A percentile compares a stretch with the other conserved stretches of the same genome.
Evolutionary conservation across 306 rosid genomes (phyloP).

Genomic region (Rosa lucieae): DNA sequence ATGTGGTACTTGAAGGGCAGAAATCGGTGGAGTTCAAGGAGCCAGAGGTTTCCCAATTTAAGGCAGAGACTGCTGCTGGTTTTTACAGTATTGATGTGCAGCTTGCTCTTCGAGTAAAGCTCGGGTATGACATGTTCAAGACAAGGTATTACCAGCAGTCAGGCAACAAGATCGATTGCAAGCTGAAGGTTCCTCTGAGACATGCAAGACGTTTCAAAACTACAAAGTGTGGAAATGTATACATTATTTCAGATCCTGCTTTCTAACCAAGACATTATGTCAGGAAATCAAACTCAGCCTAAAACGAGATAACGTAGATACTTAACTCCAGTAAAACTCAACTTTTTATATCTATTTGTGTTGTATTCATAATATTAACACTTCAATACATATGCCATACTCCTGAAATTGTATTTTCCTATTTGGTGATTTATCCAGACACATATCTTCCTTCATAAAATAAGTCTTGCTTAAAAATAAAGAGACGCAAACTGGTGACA

Average conservation of each 20-base stretch:
- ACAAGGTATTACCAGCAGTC: background rate
- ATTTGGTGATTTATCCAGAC: background rate
- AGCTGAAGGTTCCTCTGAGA: conserved; percentile 21
- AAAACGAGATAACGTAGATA: background rate
- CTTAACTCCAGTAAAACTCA: background rate
- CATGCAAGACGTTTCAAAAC: background rate
- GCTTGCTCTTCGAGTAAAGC: background rate
- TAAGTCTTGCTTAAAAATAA: background rate
- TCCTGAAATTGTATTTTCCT: background rate
- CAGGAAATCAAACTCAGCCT: background rate
- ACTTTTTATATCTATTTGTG: background rate
- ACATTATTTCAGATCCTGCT: background rate
- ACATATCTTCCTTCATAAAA: background rate
- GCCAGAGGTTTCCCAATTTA: background rate
- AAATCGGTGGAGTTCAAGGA: background rate
- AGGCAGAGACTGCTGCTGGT: background rate
- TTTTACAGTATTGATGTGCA: background rate
- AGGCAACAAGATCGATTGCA: background rate
- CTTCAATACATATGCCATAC: background rate
- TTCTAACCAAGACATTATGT: background rate
- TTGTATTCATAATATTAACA: background rate
- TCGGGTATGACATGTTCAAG: background rate
- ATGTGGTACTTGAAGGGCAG: conserved; percentile 18
- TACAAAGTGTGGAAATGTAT: conserved; percentile 5
- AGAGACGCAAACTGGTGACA: background rate